These are phyloP conservation scores for Rosa chinensis DNA, from an alignment of 306 rosid genomes.

Conservation along the genomic window DNA sequence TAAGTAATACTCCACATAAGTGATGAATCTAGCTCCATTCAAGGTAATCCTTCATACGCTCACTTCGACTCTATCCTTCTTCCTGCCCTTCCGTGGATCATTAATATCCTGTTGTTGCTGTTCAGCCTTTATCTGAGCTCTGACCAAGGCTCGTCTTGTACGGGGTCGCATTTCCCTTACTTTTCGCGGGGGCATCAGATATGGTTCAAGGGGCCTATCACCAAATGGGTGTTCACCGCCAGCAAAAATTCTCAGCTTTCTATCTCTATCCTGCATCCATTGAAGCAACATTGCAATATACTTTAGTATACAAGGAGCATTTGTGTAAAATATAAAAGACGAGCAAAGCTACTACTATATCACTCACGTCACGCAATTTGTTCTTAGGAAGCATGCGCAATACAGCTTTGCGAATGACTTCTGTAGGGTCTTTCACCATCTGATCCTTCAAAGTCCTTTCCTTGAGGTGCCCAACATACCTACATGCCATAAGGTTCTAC, in stretches of 20 bases:
- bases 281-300: slow-evolving; percentile 19
- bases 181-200: slow-evolving; percentile 66
- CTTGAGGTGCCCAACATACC: slow-evolving; percentile 89
- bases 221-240: slow-evolving; percentile 76
- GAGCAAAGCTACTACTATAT: background rate
- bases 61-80: slow-evolving; percentile 42
- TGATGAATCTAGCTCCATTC: background rate
- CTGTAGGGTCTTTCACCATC: slow-evolving; percentile 89
- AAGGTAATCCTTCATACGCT: slow-evolving; percentile 36
- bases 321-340: background rate
- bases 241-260: slow-evolving; percentile 81
- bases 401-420: slow-evolving; percentile 93
- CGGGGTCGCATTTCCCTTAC: slow-evolving; percentile 86
- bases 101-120: slow-evolving; percentile 46
- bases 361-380: slow-evolving; percentile 85
- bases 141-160: slow-evolving; percentile 82
- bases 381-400: slow-evolving; percentile 93
- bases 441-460: slow-evolving; percentile 83
- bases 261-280: slow-evolving; percentile 83
- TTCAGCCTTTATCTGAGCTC: slow-evolving; percentile 86
- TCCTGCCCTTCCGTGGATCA: slow-evolving; percentile 47
- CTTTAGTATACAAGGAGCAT: background rate
- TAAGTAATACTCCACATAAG: background rate
- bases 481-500: slow-evolving; percentile 35
- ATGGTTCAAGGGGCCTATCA: slow-evolving; percentile 79